phyloP scores from a whole-genome alignment of 129 eudicot species.

The Arctium minus region DNA sequence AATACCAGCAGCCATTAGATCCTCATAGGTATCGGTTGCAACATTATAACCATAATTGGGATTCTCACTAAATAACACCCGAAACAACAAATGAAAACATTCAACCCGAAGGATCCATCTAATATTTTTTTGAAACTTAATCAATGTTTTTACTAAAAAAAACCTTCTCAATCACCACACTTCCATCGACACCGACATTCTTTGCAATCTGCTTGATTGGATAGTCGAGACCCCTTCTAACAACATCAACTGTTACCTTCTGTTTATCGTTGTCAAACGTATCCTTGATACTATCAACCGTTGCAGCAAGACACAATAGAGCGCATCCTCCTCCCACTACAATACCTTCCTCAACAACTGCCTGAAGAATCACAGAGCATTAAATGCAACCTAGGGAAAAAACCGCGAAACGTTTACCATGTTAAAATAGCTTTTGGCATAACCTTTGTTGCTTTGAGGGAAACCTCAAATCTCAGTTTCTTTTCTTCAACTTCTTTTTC shows the following conservation, averaged over 20 bases:
- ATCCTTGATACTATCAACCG: slow-evolving; percentile 59
- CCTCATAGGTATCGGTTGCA: slow-evolving; percentile 44
- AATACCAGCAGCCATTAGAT: slow-evolving; percentile 45
- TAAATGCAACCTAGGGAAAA: not conserved
- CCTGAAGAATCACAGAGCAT: slow-evolving; percentile 25
- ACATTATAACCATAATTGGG: slow-evolving; percentile 30
- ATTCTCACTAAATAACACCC: slow-evolving; percentile 24
- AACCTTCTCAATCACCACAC: slow-evolving; percentile 43
- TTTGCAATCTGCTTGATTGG: slow-evolving; percentile 44
- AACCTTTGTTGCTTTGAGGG: slow-evolving; percentile 73
- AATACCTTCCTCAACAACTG: slow-evolving; percentile 80
- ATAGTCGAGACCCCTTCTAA: slow-evolving; percentile 38
- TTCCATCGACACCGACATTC: slow-evolving; percentile 43
- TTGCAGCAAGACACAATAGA: slow-evolving; percentile 59
- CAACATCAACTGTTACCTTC: slow-evolving; percentile 53
- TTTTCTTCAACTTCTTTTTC: slow-evolving; percentile 72
- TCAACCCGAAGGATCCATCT: not conserved
- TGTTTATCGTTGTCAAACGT: slow-evolving; percentile 65
- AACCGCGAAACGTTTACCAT: not conserved
- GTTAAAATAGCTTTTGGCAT: not conserved
- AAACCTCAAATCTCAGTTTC: slow-evolving; percentile 71
- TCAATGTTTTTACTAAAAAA: not conserved
- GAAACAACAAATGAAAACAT: not conserved
- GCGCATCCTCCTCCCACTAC: slow-evolving; percentile 82
- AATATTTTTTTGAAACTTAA: too few relatives aligned